Base-by-base conservation (phyloP, 352 stramenopile genomes). In the Pythium dissimile region DNA sequence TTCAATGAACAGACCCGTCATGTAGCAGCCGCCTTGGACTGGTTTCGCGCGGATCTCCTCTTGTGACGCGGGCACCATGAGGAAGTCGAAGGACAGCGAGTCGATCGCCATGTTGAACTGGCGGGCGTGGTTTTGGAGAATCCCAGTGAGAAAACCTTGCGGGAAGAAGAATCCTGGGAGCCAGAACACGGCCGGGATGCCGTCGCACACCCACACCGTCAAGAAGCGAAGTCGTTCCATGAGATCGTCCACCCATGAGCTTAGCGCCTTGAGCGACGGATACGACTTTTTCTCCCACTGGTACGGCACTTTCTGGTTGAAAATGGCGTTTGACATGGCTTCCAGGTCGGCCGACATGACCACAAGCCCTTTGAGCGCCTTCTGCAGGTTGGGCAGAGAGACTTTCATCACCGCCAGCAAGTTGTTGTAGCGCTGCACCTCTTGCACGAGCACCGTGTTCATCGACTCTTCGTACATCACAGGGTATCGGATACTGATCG, bases 401-500 rank as follows among this genome's bases (percentile, higher is more conserved):
- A 77, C 73, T 52, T 83, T 88, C 76, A 97, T 93, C 13, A 95
- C 73, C 7, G 56, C 53, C 2, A 96, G 63, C 2, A 97, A 67
- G 23, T 82, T 86, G 61, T 97, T 96, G 72, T 94, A 97, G 12
- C 88, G 82, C 56, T 95, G 77, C n/a, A 92, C 77, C 49, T 97
- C 91, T 62, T 97, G 91, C 10, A 89, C 84, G n/a, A 97, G 62
- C 35, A 96, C 84, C 1, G 88, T 97, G 67, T 97, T 97, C 80
- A 97, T 93, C 13, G 82, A 95, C 67, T 97, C 89, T 31, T 89
- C 67, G 62, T 97, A 97, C 37, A 73, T 83, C 6, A 95, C 88
- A 0, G 91, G 89, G 51, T 96, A 96, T 28, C 73, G 72, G 34
- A 92, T 86, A 48, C 84, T 74, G 30, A 94, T 87, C 28, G 84